Conservation (phyloP, 108 stramenopile species). For the Conticribra weissflogii region DNA sequence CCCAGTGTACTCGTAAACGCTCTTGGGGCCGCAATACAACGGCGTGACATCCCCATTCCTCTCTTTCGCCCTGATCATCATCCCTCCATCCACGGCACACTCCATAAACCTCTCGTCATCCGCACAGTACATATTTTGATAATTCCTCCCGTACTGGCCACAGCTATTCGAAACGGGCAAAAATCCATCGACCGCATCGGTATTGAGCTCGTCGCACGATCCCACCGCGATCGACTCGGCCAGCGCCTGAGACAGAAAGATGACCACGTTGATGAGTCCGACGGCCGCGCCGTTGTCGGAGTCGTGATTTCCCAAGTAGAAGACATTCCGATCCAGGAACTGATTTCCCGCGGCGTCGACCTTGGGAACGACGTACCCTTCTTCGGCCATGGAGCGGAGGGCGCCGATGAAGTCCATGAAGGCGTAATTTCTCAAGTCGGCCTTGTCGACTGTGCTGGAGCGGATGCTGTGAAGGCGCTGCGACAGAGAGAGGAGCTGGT, state of each 20-base stretch:
- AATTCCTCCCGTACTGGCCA: constrained; percentile 15
- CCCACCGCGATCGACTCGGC: constrained; percentile 3
- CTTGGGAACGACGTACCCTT: constrained; percentile 8
- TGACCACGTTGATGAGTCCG: constrained; percentile 12
- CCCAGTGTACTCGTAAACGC: constrained; percentile 7
- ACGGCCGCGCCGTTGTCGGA: constrained; percentile 1
- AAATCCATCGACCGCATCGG: constrained; percentile 9
- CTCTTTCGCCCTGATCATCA: neutral
- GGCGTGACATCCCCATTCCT: constrained; percentile 10
- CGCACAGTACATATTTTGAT: constrained; percentile 22
- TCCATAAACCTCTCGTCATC: constrained; percentile 13
- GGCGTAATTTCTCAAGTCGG: constrained; percentile 5
- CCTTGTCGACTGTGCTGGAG: neutral
- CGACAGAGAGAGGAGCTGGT: constrained; percentile 7
- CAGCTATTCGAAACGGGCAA: constrained; percentile 12
- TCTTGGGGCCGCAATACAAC: constrained; percentile 8
- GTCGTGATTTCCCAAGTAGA: constrained; percentile 13
- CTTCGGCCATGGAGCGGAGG: constrained; percentile 17
- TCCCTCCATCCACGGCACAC: constrained; percentile 18
- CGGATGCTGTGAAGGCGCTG: neutral
- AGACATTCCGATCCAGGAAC: constrained; percentile 3
- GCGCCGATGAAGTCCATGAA: constrained; percentile 3
- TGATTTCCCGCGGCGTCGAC: neutral
- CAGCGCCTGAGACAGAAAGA: constrained; percentile 10
- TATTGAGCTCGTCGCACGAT: constrained; percentile 31